These are phyloP conservation scores for Anthostomella pinea DNA, from an alignment of 2,329 filamentous ascomycete genomes.

Conservation along the genomic window DNA sequence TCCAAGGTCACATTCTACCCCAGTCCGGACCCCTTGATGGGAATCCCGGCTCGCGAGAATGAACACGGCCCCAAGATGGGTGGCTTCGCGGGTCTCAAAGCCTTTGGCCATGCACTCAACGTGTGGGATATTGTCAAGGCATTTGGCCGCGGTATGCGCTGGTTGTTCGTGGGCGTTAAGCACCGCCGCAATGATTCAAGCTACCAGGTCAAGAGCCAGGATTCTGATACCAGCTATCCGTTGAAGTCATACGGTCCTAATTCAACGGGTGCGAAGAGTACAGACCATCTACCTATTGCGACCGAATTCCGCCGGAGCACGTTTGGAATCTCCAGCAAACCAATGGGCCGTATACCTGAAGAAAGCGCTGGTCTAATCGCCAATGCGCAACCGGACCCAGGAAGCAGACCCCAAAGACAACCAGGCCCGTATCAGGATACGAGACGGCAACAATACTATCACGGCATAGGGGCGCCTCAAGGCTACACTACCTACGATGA, in stretches of 20 bases:
- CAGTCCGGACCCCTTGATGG: slow-evolving; percentile 38
- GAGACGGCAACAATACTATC: slow-evolving; percentile 9
- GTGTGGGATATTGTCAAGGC: slow-evolving; percentile 82
- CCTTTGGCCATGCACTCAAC: slow-evolving; percentile 71
- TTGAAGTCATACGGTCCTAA: slow-evolving; percentile 30
- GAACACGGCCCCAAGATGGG: slow-evolving; percentile 53
- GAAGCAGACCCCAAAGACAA: slow-evolving; percentile 11
- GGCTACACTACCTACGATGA: slow-evolving; percentile 22
- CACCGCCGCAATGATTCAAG: slow-evolving; percentile 52
- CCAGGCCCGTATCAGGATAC: slow-evolving; percentile 21
- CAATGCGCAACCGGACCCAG: slow-evolving; percentile 35
- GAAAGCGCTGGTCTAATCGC: slow-evolving; percentile 46
- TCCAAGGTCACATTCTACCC: slow-evolving; percentile 48
- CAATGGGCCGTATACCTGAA: slow-evolving; percentile 25
- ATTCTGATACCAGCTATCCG: slow-evolving; percentile 38
- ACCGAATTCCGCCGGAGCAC: slow-evolving; percentile 36
- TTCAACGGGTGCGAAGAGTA: slow-evolving; percentile 31
- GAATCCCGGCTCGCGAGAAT: slow-evolving; percentile 42
- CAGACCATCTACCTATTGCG: slow-evolving; percentile 39
- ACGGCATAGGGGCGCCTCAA: slow-evolving; percentile 8
- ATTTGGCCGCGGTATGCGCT: slow-evolving; percentile 71
- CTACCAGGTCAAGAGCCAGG: slow-evolving; percentile 42
- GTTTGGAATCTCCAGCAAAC: slow-evolving; percentile 23
- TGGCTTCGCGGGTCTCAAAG: slow-evolving; percentile 62
- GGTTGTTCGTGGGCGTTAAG: slow-evolving; percentile 74